Conservation (phyloP, 148 eudicot species). For the Cornus controversa region DNA sequence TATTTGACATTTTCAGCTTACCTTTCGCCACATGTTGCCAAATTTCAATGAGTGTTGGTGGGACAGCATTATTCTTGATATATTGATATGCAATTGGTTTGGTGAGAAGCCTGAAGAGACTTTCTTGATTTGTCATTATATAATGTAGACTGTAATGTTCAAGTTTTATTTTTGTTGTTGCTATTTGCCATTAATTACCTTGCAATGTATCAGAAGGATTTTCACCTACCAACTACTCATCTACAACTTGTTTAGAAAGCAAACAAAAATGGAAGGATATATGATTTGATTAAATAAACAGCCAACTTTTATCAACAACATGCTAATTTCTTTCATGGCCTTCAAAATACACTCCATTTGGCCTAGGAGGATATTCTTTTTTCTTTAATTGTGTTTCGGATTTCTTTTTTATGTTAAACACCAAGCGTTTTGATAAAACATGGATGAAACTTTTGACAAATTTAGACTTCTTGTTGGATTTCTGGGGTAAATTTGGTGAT, state of each 20-base stretch:
- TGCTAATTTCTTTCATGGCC: background rate
- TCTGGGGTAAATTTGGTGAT: no score
- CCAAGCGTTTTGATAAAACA: no score
- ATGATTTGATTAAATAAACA: background rate
- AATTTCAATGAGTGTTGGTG: conserved; percentile 99
- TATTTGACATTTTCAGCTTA: conserved; percentile 53
- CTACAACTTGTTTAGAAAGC: background rate
- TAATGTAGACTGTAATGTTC: background rate
- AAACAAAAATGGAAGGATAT: background rate
- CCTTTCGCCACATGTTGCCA: conserved; percentile 98
- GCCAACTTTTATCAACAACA: background rate
- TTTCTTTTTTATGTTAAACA: no score
- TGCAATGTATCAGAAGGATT: background rate
- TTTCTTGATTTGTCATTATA: background rate
- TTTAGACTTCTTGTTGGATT: no score
- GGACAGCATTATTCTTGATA: conserved; percentile 97
- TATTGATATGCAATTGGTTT: conserved; percentile 97
- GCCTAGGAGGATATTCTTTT: no score
- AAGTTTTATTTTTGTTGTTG: background rate
- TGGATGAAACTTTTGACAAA: no score
- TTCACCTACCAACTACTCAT: background rate
- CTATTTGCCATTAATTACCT: background rate
- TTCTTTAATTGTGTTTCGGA: no score
- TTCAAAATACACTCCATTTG: background rate
- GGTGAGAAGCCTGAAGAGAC: conserved; percentile 44